Evolutionary conservation across 75 land plant species (phyloP).

Genomic region (Chamaecyparis obtusa): DNA sequence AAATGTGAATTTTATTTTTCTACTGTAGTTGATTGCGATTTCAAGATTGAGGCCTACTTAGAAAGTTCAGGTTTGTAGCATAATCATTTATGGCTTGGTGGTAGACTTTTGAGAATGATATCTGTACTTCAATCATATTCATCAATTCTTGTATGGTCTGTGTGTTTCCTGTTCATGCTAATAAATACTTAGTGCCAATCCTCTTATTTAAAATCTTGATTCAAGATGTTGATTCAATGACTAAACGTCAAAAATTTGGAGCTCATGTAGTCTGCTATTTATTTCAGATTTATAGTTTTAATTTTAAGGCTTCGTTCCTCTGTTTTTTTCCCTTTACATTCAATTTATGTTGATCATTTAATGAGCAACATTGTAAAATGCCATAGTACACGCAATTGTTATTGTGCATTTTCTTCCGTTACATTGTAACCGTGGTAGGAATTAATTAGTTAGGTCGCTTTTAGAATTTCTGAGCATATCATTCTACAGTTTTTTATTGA

Average conservation of each 20-base stretch:
- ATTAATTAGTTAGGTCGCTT: not conserved
- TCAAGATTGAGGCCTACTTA: not conserved
- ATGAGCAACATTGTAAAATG: not conserved
- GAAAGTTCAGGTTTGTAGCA: not conserved
- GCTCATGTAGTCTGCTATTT: not conserved
- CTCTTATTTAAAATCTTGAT: not conserved
- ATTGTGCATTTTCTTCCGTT: not conserved
- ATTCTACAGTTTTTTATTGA: not conserved
- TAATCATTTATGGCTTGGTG: not conserved
- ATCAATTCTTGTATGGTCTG: not conserved
- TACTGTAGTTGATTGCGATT: not conserved
- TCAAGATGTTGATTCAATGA: not conserved
- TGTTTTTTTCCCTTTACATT: not conserved
- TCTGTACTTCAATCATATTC: not conserved
- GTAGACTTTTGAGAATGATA: not conserved
- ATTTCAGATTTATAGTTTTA: not conserved
- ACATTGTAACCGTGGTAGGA: not conserved
- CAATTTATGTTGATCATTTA: not conserved
- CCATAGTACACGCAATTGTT: not conserved
- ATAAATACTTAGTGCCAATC: not conserved
- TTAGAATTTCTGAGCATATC: not conserved
- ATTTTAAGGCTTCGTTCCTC: not conserved
- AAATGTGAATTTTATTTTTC: not conserved
- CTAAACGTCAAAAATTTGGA: not conserved
- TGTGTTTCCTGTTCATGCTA: not conserved